A percentile compares a stretch with the other conserved stretches of the same genome.
phyloP scores from a whole-genome alignment of 306 rosid genomes.

The Cucumis melo region DNA sequence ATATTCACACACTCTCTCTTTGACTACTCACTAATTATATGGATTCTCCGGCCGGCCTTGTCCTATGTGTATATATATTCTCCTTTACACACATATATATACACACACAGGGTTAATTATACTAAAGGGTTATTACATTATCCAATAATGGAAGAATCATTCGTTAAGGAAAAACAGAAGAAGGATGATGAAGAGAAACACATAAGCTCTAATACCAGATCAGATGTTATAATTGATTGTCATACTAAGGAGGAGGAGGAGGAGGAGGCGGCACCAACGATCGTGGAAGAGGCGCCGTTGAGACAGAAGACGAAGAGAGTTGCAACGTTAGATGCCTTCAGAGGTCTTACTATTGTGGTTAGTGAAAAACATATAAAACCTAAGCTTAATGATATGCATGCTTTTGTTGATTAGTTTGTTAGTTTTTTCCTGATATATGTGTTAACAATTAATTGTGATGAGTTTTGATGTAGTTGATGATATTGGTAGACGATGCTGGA shows the following conservation, averaged over 20 bases:
- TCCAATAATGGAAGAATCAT: background rate
- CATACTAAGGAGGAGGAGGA: slow-evolving; percentile 5
- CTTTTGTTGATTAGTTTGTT: too few relatives aligned
- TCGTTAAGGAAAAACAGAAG: slow-evolving; percentile 2
- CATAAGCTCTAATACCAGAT: background rate
- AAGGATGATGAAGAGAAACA: background rate
- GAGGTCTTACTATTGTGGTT: slow-evolving; percentile 93
- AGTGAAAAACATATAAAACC: background rate
- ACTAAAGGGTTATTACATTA: too few relatives aligned
- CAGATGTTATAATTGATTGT: slow-evolving; percentile 14
- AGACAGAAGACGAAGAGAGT: slow-evolving; percentile 55
- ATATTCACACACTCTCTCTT: background rate
- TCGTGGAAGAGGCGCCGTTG: slow-evolving; percentile 4
- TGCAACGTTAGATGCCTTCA: slow-evolving; percentile 75
- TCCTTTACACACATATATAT: too few relatives aligned
- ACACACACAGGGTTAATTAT: too few relatives aligned
- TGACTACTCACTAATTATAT: background rate
- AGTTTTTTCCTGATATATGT: too few relatives aligned
- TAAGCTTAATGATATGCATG: too few relatives aligned
- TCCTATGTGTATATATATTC: background rate
- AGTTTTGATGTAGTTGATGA: slow-evolving; percentile 40
- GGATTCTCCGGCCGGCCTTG: background rate
- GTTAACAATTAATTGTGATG: background rate
- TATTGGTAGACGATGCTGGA: slow-evolving; percentile 81
- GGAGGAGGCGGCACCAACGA: background rate